Conservation (phyloP, 225 moss, liverwort and hornwort species). For the Bryoerythrophyllum caledonicum region DNA sequence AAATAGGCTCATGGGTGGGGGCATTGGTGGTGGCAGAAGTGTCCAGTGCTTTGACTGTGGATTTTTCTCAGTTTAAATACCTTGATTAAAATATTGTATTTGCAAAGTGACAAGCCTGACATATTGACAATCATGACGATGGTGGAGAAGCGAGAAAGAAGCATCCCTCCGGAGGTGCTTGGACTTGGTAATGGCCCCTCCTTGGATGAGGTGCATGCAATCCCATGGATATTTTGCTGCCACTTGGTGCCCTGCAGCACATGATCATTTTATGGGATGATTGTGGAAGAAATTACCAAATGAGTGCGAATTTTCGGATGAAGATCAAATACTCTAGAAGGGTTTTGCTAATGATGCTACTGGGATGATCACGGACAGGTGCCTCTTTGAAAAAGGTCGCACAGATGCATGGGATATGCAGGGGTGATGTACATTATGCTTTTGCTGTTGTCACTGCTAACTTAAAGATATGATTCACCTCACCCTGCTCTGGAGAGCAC, state of each 20-base stretch:
- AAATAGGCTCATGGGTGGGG: conserved; percentile 20
- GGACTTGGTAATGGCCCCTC: not conserved
- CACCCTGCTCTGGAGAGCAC: conserved; percentile 15
- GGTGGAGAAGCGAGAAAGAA: not conserved
- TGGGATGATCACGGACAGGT: not conserved
- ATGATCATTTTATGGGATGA: not conserved
- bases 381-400: not conserved
- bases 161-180: not conserved
- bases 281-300: not conserved
- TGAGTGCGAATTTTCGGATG: not conserved
- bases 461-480: conserved; percentile 12
- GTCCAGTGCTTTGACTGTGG: not conserved
- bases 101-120: not conserved
- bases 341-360: not conserved
- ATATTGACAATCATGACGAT: conserved; percentile 18
- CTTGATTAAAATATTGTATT: no score
- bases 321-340: not conserved
- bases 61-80: no score
- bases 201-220: conserved; percentile 17
- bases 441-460: conserved; percentile 5
- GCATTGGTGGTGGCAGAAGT: conserved; percentile 3
- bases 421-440: conserved; percentile 2
- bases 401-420: not conserved
- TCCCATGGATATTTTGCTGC: not conserved
- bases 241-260: not conserved